Percentiles rank a stretch among this genome's conserved stretches.
Evolutionary conservation across 164 flowering plant species (phyloP).

Genomic region (Tetracentron sinense): DNA sequence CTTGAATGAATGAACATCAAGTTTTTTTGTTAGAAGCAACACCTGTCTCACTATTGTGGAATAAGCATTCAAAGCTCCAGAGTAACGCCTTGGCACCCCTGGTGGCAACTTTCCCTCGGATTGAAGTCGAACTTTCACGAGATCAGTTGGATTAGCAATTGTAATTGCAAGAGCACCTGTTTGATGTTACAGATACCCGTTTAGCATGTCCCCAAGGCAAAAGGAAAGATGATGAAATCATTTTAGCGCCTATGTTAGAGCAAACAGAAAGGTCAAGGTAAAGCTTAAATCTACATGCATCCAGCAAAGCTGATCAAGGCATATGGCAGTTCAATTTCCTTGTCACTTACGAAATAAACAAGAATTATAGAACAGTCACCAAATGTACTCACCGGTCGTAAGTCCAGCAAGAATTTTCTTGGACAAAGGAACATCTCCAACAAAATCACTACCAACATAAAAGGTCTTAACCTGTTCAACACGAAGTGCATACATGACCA

Average conservation of each 20-base stretch:
- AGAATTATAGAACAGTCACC: background rate
- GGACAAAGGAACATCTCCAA: conserved; percentile 66
- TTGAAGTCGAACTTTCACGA: conserved; percentile 95
- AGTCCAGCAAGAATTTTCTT: conserved; percentile 84
- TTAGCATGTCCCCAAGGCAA: conserved; percentile 2
- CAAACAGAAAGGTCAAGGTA: background rate
- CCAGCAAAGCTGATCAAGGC: background rate
- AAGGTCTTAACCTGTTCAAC: conserved; percentile 63
- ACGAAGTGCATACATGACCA: background rate
- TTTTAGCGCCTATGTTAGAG: background rate
- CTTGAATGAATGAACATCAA: background rate
- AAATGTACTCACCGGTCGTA: conserved; percentile 59
- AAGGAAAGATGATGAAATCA: background rate
- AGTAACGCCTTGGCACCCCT: conserved; percentile 80
- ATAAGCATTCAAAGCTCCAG: conserved; percentile 87
- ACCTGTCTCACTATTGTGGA: conserved; percentile 75
- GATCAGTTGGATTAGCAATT: conserved; percentile 97
- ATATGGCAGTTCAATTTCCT: background rate
- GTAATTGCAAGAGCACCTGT: conserved; percentile 86
- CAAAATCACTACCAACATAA: conserved; percentile 59
- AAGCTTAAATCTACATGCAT: background rate
- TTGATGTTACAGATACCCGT: conserved; percentile 11
- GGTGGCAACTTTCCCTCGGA: conserved; percentile 85
- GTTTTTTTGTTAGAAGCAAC: background rate
- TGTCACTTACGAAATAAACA: background rate